Evolutionary conservation across 495 filamentous ascomycete genomes (phyloP), one percentile per base, ranked within the genome.

Genomic region (Aspergillus hancockii): DNA sequence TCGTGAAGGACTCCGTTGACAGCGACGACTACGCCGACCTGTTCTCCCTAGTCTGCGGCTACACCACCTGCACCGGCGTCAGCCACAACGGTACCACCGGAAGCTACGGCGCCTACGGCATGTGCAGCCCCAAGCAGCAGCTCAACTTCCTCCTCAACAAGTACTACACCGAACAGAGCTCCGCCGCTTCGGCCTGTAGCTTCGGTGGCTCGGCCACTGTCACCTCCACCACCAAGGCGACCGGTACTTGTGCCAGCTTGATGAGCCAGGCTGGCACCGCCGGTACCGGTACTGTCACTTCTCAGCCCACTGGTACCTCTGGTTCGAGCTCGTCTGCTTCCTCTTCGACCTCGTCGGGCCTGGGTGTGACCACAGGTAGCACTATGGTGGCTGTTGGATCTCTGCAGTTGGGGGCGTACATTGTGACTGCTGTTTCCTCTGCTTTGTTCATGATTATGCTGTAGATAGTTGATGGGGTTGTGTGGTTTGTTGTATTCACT

Each of bases 91-190:
- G 78, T 14, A 85, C 83, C 51, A 84, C 80, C 21, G 94, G 92
- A 51, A 77, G 77, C 22, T 98, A 95, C 71, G 94, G 94, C 51
- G 86, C 90, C 7, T 98, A 92, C 78, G 85, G 86, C 73, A 95
- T 96, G 90, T 98, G 94, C 81, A 82, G 81, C 63, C 60, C 85
- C 62, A 84, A 79, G 60, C 80, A 96, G 72, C 83, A 94, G 75
- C 85, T 98, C 23, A 86, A 85, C 52, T 96, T 86, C 69, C 89
- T 86, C 32, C 80, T 97, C 61, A 88, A 96, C 77, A 72, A 80
- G 57, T 98, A 96, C 81, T 94, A 93, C 75, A 71, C 79, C 16
- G 77, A 77, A 67, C 87, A 91, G 77, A 60, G 59, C 55, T 69
- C 69, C 8, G 77, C 70, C 52, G 67, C 75, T 21, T 69, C 72